Base-by-base conservation (phyloP, 1,284 basidiomycete species). In the Trichosporon asahii region DNA sequence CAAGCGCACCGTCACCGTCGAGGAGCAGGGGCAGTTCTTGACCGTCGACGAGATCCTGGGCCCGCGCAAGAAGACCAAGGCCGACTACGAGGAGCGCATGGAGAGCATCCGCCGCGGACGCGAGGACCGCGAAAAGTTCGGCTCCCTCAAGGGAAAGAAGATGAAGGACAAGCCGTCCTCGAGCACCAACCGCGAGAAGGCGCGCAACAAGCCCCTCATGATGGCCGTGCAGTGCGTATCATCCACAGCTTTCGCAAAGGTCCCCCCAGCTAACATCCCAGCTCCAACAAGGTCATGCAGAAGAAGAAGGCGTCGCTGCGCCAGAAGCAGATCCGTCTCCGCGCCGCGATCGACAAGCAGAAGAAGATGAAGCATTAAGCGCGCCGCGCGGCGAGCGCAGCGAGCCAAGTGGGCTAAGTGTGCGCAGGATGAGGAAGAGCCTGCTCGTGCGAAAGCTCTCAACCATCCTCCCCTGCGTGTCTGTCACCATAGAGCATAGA, bases 81-180 rank as follows among this genome's bases (percentile, higher is more conserved):
- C 92, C 2, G 92, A 94, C 79, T 98, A 99, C 82, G 94, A 94
- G 71, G 96, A 97, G 81, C 90, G 96, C 25, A 89, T 99, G 85
- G 95, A 92, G 2, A 91, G 90, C 18, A 93, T 99, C 76, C 89
- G 91, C 79, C 91, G 94, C 81, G 96, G 96, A 0, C 88, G 96
- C 35, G 95, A 99, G 83, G 97, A 94, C 0, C 88, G 97, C 66
- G 95, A 97, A 79, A 98, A 98, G 86, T 99, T 90, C 79, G 94
- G 94, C 6, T 92, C 90, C 67, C 83, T 88, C 75, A 94, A 91
- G 85, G 94, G 94, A 44, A 95, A 95, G 86, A 90, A 92, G 85
- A 92, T 89, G 73, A 93, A 92, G 81, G 91, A 86, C 49, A 84
- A 85, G 15, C 89, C 90, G 66, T 93, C 91, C 81, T 92, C 90